Evolutionary conservation across 768 basidiomycete species (phyloP).

Genomic region (Scleroderma bovista): DNA sequence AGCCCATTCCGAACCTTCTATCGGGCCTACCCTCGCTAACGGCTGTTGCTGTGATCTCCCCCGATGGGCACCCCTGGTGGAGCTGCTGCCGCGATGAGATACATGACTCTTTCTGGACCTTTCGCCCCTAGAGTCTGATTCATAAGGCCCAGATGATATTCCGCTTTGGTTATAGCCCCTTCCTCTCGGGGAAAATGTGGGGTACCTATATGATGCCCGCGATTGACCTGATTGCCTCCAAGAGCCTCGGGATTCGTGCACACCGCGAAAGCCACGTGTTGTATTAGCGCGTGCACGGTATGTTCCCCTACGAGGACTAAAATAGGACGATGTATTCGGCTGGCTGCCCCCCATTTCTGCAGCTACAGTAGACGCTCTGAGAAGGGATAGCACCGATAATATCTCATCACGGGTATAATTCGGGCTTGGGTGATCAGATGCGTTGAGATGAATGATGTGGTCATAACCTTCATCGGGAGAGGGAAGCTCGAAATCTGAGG

Average conservation of each 20-base stretch:
- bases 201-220: background rate
- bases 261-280: constrained; percentile 18
- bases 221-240: constrained; percentile 1
- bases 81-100: constrained; percentile 1
- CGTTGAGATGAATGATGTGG: constrained; percentile 39
- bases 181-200: background rate
- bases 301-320: constrained; percentile 5
- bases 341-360: constrained; percentile 7
- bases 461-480: constrained; percentile 58
- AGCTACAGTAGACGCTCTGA: constrained; percentile 30
- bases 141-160: constrained; percentile 9
- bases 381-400: constrained; percentile 43
- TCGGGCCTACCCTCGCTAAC: constrained; percentile 7
- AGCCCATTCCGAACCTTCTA: constrained; percentile 19
- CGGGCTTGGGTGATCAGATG: constrained; percentile 34
- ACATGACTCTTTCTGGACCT: constrained; percentile 14
- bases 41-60: constrained; percentile 14
- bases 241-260: constrained; percentile 12
- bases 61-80: constrained; percentile 9
- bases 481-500: constrained; percentile 54
- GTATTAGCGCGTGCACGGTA: constrained; percentile 6
- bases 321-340: constrained; percentile 4
- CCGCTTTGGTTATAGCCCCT: constrained; percentile 3
- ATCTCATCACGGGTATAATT: constrained; percentile 50
- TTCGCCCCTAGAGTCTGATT: constrained; percentile 12